phyloP scores from a whole-genome alignment of 768 basidiomycete genomes.

The Boletus reticuloceps region DNA sequence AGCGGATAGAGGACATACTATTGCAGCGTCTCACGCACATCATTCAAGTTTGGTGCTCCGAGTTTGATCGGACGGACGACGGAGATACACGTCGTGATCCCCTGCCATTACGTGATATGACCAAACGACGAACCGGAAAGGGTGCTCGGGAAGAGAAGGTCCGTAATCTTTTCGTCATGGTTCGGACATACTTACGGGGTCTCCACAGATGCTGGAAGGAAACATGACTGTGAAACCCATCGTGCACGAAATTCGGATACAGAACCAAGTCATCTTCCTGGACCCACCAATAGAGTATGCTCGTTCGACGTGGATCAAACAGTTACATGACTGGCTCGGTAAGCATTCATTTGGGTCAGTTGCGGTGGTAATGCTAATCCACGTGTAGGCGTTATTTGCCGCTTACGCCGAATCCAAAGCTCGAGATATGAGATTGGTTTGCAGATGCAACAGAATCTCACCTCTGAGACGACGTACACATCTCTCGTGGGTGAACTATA shows the following conservation, averaged over 20 bases:
- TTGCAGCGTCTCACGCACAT: conserved; percentile 72
- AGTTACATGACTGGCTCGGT: conserved; percentile 91
- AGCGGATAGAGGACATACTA: conserved; percentile 79
- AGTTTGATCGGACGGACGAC: conserved; percentile 79
- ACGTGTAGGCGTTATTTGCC: conserved; percentile 74
- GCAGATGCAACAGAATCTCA: conserved; percentile 72
- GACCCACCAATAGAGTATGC: conserved; percentile 98
- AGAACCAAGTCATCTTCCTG: conserved; percentile 97
- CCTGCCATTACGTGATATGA: conserved; percentile 48
- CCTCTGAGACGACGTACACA: conserved; percentile 75
- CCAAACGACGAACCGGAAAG: conserved; percentile 69
- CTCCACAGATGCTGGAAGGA: conserved; percentile 61
- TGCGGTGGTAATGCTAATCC: background rate
- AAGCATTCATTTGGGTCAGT: conserved; percentile 7
- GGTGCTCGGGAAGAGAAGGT: conserved; percentile 80
- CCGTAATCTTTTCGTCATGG: conserved; percentile 3
- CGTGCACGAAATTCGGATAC: conserved; percentile 95
- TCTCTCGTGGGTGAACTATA: conserved; percentile 58
- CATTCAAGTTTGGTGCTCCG: conserved; percentile 83
- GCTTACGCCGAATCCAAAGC: conserved; percentile 83
- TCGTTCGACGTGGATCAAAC: conserved; percentile 82
- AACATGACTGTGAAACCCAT: conserved; percentile 80
- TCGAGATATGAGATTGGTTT: conserved; percentile 97
- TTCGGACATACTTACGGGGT: background rate
- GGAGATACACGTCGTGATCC: conserved; percentile 56